These are phyloP conservation scores for Nepenthes mirabilis DNA, from an alignment of 148 eudicot genomes.

Conservation along the genomic window DNA sequence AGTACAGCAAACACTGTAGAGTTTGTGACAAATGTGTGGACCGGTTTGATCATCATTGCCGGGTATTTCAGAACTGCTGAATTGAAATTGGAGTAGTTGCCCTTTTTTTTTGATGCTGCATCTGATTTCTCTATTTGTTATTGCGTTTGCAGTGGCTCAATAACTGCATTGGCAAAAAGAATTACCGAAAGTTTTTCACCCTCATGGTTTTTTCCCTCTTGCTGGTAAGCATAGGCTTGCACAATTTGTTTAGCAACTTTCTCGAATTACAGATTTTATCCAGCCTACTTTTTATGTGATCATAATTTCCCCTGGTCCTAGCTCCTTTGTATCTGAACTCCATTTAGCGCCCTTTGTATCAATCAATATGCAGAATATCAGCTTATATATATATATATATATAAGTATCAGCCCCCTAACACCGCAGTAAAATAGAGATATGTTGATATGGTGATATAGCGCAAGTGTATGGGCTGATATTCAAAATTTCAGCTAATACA, in stretches of 20 bases:
- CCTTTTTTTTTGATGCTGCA: background rate
- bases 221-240: slow-evolving; percentile 37
- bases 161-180: slow-evolving; percentile 58
- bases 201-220: slow-evolving; percentile 87
- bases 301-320: background rate
- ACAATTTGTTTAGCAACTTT: background rate
- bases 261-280: background rate
- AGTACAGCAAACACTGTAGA: slow-evolving; percentile 99
- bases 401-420: no score
- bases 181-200: slow-evolving; percentile 80
- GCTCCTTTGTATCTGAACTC: no score
- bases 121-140: slow-evolving; percentile 4
- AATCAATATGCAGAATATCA: no score
- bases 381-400: no score
- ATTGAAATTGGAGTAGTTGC: background rate
- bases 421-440: no score
- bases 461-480: no score
- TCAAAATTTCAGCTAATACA: no score
- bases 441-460: no score
- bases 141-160: slow-evolving; percentile 40
- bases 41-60: slow-evolving; percentile 92
- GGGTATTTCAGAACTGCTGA: slow-evolving; percentile 36
- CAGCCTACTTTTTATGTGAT: background rate
- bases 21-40: slow-evolving; percentile 98
- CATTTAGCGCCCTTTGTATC: no score